A percentile compares a stretch with the other conserved stretches of the same genome.
Evolutionary conservation across 129 eudicot genomes (phyloP).

Genomic region (Flaveria linearis): DNA sequence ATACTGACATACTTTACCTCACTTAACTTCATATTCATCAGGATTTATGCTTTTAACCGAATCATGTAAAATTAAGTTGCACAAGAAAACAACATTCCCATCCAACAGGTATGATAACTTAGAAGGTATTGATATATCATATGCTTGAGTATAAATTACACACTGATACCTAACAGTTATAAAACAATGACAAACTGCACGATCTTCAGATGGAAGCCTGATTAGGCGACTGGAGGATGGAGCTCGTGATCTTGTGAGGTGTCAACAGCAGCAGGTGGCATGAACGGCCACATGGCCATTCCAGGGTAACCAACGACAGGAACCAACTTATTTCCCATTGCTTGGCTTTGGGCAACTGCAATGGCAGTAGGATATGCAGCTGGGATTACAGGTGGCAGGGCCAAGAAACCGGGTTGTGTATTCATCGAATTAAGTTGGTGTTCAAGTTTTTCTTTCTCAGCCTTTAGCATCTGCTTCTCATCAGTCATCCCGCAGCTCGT

Average conservation of each 20-base stretch:
- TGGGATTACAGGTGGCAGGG: constrained; percentile 49
- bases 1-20: background rate
- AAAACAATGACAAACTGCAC: constrained; percentile 21
- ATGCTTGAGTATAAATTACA: constrained; percentile 27
- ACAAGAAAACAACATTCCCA: background rate
- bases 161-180: constrained; percentile 20
- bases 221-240: constrained; percentile 92
- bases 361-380: constrained; percentile 42
- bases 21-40: background rate
- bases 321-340: constrained; percentile 59
- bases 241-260: constrained; percentile 84
- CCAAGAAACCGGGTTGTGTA: constrained; percentile 49
- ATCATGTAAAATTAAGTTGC: background rate
- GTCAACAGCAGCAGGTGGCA: constrained; percentile 88
- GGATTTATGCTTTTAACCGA: background rate
- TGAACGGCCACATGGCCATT: constrained; percentile 91
- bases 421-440: constrained; percentile 50
- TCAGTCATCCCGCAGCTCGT: constrained; percentile 75
- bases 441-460: constrained; percentile 69
- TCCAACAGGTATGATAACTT: constrained; percentile 16
- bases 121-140: constrained; percentile 27
- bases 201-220: constrained; percentile 1
- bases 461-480: constrained; percentile 75
- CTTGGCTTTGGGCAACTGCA: constrained; percentile 61
- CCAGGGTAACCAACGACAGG: constrained; percentile 86